Evolutionary conservation across 257 asterid genomes (phyloP).

Genomic region (Jasminum sambac): DNA sequence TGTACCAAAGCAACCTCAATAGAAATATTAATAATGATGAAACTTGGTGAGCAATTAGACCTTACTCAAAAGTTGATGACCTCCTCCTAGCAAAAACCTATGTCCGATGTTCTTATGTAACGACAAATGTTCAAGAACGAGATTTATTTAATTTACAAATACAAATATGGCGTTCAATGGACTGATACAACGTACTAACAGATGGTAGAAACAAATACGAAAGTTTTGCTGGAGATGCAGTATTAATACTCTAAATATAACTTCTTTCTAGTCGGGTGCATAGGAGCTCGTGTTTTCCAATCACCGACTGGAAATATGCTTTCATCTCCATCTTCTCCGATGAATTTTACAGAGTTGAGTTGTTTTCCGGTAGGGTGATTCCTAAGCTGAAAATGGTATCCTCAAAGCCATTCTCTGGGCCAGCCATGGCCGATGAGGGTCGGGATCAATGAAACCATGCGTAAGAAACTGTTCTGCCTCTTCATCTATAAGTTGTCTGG

Average conservation of each 20-base stretch:
- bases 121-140: background rate
- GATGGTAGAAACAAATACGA: background rate
- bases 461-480: slow-evolving; percentile 76
- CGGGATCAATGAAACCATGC: slow-evolving; percentile 75
- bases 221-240: background rate
- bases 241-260: background rate
- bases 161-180: background rate
- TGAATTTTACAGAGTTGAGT: background rate
- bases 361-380: background rate
- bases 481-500: slow-evolving; percentile 79
- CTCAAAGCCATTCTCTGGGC: slow-evolving; percentile 69
- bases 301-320: background rate
- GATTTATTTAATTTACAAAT: background rate
- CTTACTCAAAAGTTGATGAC: too few species aligned
- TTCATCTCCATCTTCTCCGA: background rate
- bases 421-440: slow-evolving; percentile 73
- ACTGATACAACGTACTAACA: background rate
- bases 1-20: too few species aligned
- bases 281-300: background rate
- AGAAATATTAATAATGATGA: too few species aligned
- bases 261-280: background rate
- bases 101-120: background rate
- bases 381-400: slow-evolving; percentile 70
- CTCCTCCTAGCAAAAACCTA: too few species aligned
- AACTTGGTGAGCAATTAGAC: too few species aligned